phyloP scores from a whole-genome alignment of 192 early-diverging fungal species.

The Podila horticola region DNA sequence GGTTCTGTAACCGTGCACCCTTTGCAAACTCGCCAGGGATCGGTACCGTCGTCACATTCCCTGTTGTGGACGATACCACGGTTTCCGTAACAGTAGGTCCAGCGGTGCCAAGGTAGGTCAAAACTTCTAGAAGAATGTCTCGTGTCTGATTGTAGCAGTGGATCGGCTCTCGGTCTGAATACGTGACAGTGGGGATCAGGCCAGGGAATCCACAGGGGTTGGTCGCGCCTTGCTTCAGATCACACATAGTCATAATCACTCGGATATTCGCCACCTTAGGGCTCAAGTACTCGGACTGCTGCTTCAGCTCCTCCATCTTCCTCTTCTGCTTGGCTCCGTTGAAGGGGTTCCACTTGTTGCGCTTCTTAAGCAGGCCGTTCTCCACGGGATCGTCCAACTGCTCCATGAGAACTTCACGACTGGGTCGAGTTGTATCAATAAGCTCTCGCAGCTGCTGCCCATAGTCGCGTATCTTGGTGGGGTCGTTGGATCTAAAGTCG shows the following conservation, averaged over 20 bases:
- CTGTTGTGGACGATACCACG: background rate
- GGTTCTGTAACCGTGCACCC: background rate
- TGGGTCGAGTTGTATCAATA: background rate
- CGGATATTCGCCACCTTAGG: background rate
- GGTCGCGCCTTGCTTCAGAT: background rate
- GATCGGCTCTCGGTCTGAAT: background rate
- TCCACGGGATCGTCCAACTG: background rate
- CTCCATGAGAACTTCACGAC: background rate
- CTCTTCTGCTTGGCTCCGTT: background rate
- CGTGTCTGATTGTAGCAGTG: background rate
- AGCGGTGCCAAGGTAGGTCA: background rate
- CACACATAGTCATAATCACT: slow-evolving; percentile 2
- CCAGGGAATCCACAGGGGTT: background rate
- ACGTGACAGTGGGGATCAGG: background rate
- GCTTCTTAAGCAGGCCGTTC: background rate
- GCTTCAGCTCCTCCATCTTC: background rate
- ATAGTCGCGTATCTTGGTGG: background rate
- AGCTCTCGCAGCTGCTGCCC: slow-evolving; percentile 1
- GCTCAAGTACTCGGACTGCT: background rate
- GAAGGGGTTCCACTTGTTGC: slow-evolving; percentile 3
- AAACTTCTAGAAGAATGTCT: background rate
- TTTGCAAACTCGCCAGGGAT: background rate
- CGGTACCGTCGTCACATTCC: background rate
- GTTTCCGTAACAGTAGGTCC: background rate
- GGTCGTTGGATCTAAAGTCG: background rate